phyloP scores from a whole-genome alignment of 2,329 filamentous ascomycete genomes.

The Metarhizium rileyi region DNA sequence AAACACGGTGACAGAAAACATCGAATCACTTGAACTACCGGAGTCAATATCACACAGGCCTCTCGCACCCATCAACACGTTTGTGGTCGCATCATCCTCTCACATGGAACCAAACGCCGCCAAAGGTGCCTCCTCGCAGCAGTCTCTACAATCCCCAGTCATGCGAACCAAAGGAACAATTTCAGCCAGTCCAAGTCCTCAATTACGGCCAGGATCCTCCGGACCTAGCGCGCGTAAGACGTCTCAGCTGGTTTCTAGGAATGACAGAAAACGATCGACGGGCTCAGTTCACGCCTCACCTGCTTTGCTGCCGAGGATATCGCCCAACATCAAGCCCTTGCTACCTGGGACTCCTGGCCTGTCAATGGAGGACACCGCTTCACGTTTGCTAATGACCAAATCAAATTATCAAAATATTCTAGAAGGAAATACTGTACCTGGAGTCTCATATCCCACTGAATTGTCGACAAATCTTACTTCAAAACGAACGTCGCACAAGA shows the following conservation, averaged over 20 bases:
- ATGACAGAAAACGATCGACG: slow-evolving; percentile 61
- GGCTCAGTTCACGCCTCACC: slow-evolving; percentile 74
- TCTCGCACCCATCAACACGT: slow-evolving; percentile 29
- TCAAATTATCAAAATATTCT: slow-evolving; percentile 98
- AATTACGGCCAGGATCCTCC: slow-evolving; percentile 42
- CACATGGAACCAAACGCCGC: slow-evolving; percentile 29
- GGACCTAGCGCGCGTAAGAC: slow-evolving; percentile 41
- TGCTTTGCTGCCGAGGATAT: slow-evolving; percentile 79
- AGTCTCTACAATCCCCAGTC: slow-evolving; percentile 38
- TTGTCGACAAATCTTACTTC: slow-evolving; percentile 90
- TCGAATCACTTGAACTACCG: slow-evolving; percentile 57
- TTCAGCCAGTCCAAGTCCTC: slow-evolving; percentile 59
- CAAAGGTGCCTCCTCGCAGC: slow-evolving; percentile 40
- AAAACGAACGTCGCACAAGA: slow-evolving; percentile 95
- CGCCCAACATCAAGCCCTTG: slow-evolving; percentile 86
- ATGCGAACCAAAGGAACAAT: slow-evolving; percentile 30
- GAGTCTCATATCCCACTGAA: slow-evolving; percentile 81
- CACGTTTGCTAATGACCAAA: slow-evolving; percentile 79
- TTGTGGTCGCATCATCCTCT: slow-evolving; percentile 28
- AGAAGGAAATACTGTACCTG: slow-evolving; percentile 83
- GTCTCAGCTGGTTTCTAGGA: slow-evolving; percentile 45
- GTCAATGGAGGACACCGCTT: slow-evolving; percentile 49
- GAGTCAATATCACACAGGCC: slow-evolving; percentile 46
- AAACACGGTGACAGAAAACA: slow-evolving; percentile 38
- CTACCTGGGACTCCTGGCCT: slow-evolving; percentile 52